Evolutionary conservation across 768 basidiomycete species (phyloP).

Genomic region (Crassisporium funariophilum): DNA sequence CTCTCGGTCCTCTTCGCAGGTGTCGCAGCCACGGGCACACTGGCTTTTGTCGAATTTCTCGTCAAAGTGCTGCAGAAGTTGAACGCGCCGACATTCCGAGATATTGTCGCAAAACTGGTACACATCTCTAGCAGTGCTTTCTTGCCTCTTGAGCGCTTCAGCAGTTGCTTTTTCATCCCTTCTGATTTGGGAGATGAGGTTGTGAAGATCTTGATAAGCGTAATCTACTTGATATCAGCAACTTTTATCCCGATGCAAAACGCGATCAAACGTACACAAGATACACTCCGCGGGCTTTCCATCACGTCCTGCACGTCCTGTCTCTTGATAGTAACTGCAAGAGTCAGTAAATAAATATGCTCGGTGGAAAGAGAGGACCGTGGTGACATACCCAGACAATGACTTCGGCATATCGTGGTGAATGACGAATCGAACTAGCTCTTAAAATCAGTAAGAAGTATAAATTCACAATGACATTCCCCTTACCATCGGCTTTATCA

Average conservation of each 20-base stretch:
- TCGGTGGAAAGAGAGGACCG: neutral
- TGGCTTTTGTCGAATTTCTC: constrained; percentile 70
- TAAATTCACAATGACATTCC: neutral
- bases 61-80: constrained; percentile 87
- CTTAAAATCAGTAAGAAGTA: constrained; percentile 2
- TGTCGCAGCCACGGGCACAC: constrained; percentile 81
- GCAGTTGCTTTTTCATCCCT: constrained; percentile 47
- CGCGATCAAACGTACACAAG: constrained; percentile 59
- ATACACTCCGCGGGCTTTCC: constrained; percentile 82
- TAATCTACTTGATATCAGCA: constrained; percentile 54
- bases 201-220: constrained; percentile 56
- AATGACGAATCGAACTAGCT: constrained; percentile 86
- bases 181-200: constrained; percentile 61
- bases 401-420: constrained; percentile 83
- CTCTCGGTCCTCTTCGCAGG: constrained; percentile 61
- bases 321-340: constrained; percentile 88
- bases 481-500: constrained; percentile 77
- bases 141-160: constrained; percentile 69
- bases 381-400: constrained; percentile 69
- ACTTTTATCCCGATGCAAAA: constrained; percentile 4
- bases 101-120: constrained; percentile 80
- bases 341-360: constrained; percentile 1
- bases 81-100: constrained; percentile 83
- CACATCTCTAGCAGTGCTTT: constrained; percentile 65
- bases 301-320: constrained; percentile 94